Base-by-base conservation (phyloP, 176 grass and related monocot genomes). In the Leersia perrieri region DNA sequence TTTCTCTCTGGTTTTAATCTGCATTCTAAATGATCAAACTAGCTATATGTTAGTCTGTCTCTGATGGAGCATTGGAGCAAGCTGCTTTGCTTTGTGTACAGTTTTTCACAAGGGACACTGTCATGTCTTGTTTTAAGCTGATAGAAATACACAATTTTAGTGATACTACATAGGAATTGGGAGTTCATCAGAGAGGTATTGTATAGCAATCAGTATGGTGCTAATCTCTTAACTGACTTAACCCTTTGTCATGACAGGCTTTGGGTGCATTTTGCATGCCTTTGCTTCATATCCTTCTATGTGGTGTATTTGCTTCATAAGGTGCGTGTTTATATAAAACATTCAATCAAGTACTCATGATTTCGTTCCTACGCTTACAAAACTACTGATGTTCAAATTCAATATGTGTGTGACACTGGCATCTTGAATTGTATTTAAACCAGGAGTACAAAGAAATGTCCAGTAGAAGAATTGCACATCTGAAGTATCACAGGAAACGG, bases 221-320 rank as follows among this genome's bases (percentile, higher is more conserved):
- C 33, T 58, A 14, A 63, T 47, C 30, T 20, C 15, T 41, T 34
- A 63, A 40, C 30, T 77, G 63, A 83, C 53, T 11, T 27, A 27
- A 35, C 30, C 62, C 3, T 85, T 77, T 83, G 84, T 63, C 30
- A 39, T 88, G 67, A 69, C 86, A 97, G 94, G 89, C 87, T 97
- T 38, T 97, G 94, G 94, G 84, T 97, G n/a, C 94, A 97, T 58
- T 97, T 91, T 80, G 73, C 86, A 74, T 93, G 88, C 81, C 74
- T 97, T 18, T 94, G 87, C 35, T 90, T 94, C 73, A 91, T 97
- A 87, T 97, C 89, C 39, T 89, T 89, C 66, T 91, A 85, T 83
- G 88, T 87, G 68, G 42, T 85, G 36, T 94, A 94, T 83, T 88
- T 97, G 70, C 89, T 97, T 33, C 87, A 97, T 83, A 84, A 86